Conservation (phyloP, 371 early-diverging fungal species). For the Rhizopus stolonifer region DNA sequence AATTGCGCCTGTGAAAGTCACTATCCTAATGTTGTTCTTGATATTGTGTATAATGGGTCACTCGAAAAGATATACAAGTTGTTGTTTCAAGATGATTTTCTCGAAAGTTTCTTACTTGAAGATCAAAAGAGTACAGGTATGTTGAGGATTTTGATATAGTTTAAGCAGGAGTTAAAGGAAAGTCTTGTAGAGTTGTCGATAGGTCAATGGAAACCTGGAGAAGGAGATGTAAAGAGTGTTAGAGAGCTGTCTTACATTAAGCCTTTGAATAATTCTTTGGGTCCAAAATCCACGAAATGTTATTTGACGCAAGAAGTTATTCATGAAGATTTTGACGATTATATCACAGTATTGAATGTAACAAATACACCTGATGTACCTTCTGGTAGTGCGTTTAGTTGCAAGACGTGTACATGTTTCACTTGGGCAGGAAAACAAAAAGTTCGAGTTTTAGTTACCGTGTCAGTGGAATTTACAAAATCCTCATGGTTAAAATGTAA, state of each 20-base stretch:
- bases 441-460: conserved; percentile 67
- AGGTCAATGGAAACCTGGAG: conserved; percentile 41
- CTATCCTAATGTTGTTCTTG: conserved; percentile 48
- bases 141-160: neutral
- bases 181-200: conserved; percentile 32
- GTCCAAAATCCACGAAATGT: conserved; percentile 73
- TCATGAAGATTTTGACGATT: conserved; percentile 56
- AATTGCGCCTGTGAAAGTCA: conserved; percentile 57
- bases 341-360: conserved; percentile 60
- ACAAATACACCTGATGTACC: conserved; percentile 86
- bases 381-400: conserved; percentile 74
- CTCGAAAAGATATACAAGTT: conserved; percentile 52
- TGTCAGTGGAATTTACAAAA: conserved; percentile 71
- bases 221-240: conserved; percentile 17
- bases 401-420: conserved; percentile 78
- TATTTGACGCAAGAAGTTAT: conserved; percentile 61
- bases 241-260: conserved; percentile 47
- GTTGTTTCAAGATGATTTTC: conserved; percentile 43
- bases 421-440: conserved; percentile 72
- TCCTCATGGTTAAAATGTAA: conserved; percentile 75
- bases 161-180: neutral
- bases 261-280: conserved; percentile 37
- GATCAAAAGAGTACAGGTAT: conserved; percentile 49
- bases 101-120: conserved; percentile 38
- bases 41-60: conserved; percentile 48